phyloP scores from a whole-genome alignment of 192 early-diverging fungal genomes.

The Coemansia sp. region DNA sequence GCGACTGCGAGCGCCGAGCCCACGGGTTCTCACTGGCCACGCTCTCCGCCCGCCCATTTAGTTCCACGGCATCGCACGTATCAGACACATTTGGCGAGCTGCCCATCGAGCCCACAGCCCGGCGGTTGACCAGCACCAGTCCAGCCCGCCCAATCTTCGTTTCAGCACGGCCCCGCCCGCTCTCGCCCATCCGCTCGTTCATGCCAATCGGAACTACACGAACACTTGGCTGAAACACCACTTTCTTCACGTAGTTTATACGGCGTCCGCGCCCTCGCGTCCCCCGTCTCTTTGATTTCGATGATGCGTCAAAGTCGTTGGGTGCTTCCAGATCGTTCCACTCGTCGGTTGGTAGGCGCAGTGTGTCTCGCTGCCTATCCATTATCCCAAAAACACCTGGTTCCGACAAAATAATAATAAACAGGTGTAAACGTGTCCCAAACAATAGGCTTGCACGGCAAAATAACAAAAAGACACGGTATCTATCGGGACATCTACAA shows the following conservation, averaged over 20 bases:
- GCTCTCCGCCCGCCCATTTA: neutral
- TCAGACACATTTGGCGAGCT: neutral
- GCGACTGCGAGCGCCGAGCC: constrained; percentile 20
- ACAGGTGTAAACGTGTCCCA: no score
- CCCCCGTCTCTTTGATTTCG: constrained; percentile 9
- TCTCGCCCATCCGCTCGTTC: constrained; percentile 5
- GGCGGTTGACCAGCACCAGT: constrained; percentile 23
- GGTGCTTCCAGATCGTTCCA: constrained; percentile 1
- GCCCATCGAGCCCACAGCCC: neutral
- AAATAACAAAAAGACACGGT: no score
- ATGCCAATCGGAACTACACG: constrained; percentile 28
- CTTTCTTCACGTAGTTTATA: constrained; percentile 20
- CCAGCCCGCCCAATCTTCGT: constrained; percentile 6
- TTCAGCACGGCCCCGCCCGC: neutral
- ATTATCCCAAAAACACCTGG: constrained; percentile 2
- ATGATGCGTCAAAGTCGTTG: constrained; percentile 7
- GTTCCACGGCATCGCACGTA: neutral
- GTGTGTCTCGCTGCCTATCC: constrained; percentile 14
- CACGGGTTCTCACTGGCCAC: constrained; percentile 18
- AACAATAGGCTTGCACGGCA: no score
- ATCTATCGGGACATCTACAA: no score
- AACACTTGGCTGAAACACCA: constrained; percentile 41
- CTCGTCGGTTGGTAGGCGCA: neutral
- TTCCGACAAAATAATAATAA: no score
- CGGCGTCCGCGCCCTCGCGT: constrained; percentile 14